Evolutionary conservation across 2,329 filamentous ascomycete species (phyloP), one percentile per base, ranked within the genome.

Genomic region (Ceratocystis colombiana): DNA sequence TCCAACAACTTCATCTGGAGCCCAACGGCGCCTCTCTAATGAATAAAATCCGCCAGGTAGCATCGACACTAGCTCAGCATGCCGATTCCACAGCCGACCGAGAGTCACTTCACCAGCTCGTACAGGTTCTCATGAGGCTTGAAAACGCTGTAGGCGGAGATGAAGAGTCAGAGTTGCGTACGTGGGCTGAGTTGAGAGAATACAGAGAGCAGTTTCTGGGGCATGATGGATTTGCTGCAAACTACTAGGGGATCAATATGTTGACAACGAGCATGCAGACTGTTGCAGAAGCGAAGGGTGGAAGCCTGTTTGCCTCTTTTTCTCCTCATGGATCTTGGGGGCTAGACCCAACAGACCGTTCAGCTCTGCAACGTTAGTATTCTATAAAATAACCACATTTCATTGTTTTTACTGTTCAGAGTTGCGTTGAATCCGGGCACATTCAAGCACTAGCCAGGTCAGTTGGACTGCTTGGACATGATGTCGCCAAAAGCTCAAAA

Each of bases 1-100:
- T 96, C 70, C 88, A 88, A 61, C 89, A 93, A 78, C 84, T 89
- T 68, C 91, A 91, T 74, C 88, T 95, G 80, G 90, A 96, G 69
- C 82, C 82, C n/a, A 84, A 84, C 68, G 82, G 82, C 20, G 77
- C 77, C n/a, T 82, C 81, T 0, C 76, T 84, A n/a, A 90, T 89
- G 71, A 85, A 85, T 77, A 95, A 96, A 78, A 89, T 96, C 70
- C 88, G 90, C 8, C 87, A 89, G 72, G 88, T 96, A 48, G 90
- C 90, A 1, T 88, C 87, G 33, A 94, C 90, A 0, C 80, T 96
- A 6, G 82, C 95, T 62, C 85, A 88, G 69, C 64, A 66, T 50
- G 64, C 67, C 20, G 67, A 68, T 30, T 37, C 61, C 1, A 61
- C n/a, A 1, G 28, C 28, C 12, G 67, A 66, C 45, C 37, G 64